A percentile compares a stretch with the other conserved stretches of the same genome.
Evolutionary conservation across 2,329 filamentous ascomycete species (phyloP).

Genomic region (Pochonia chlamydosporia): DNA sequence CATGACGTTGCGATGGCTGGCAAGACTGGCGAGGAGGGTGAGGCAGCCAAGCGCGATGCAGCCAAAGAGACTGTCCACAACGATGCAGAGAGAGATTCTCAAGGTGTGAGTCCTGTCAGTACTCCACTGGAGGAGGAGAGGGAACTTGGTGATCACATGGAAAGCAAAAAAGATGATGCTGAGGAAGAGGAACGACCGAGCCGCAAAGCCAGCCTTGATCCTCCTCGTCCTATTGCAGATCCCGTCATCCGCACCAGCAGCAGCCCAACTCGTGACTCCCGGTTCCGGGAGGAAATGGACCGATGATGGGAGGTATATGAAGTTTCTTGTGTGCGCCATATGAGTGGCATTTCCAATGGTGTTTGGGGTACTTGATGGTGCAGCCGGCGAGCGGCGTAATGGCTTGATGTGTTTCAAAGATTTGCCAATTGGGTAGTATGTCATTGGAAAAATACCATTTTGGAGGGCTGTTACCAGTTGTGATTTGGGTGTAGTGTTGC

Average conservation of each 20-base stretch:
- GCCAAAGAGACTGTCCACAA: constrained; percentile 15
- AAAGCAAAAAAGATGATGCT: constrained; percentile 11
- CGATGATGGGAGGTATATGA: constrained; percentile 12
- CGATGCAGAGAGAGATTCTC: constrained; percentile 21
- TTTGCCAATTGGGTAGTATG: background rate
- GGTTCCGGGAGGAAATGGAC: constrained; percentile 52
- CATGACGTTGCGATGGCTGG: constrained; percentile 42
- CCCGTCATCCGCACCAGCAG: constrained; percentile 30
- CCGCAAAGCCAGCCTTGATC: constrained; percentile 22
- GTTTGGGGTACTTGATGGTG: background rate
- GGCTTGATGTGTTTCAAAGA: background rate
- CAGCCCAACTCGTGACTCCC: constrained; percentile 52
- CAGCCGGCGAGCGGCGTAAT: background rate
- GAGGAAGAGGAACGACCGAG: constrained; percentile 11
- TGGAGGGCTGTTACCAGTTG: background rate
- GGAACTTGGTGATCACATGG: constrained; percentile 19
- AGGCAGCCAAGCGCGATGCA: background rate
- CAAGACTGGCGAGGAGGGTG: constrained; percentile 15
- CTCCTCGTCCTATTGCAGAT: constrained; percentile 31
- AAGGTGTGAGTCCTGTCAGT: constrained; percentile 31
- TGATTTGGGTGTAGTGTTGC: background rate
- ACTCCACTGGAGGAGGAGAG: constrained; percentile 38
- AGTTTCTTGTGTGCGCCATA: background rate
- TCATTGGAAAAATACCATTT: background rate
- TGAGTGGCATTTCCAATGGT: background rate